These are phyloP conservation scores for Pachyrhizus erosus DNA, from an alignment of 306 rosid genomes.

Conservation along the genomic window DNA sequence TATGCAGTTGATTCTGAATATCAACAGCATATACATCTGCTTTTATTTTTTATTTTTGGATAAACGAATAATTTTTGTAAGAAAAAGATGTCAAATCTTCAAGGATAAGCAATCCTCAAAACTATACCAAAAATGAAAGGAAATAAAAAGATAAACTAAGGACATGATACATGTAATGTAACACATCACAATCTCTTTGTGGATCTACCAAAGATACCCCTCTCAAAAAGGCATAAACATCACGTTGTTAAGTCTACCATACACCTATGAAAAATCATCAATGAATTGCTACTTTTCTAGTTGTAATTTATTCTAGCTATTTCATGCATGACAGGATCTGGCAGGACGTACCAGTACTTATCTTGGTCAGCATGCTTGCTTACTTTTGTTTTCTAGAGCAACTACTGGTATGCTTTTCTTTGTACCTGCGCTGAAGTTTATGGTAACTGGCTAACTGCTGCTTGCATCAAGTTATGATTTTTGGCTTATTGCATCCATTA, in stretches of 20 bases:
- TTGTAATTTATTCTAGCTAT: constrained; percentile 27
- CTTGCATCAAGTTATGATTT: constrained; percentile 22
- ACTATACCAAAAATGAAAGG: not conserved
- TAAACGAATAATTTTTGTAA: not conserved
- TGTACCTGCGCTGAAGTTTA: constrained; percentile 6
- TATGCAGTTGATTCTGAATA: not conserved
- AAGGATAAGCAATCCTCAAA: not conserved
- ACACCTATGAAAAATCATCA: not conserved
- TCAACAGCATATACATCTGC: not conserved
- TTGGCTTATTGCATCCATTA: constrained; percentile 4
- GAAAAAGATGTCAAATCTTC: not conserved
- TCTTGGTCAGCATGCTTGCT: constrained; percentile 90
- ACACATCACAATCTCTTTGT: not conserved
- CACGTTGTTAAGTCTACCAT: constrained; percentile 24
- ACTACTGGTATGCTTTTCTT: constrained; percentile 72
- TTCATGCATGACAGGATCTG: constrained; percentile 70
- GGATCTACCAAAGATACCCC: not conserved
- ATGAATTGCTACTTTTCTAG: constrained; percentile 2
- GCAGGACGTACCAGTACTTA: constrained; percentile 78
- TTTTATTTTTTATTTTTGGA: not conserved
- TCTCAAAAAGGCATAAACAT: not conserved
- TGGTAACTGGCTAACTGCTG: constrained; percentile 18
- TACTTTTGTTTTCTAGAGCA: constrained; percentile 96
- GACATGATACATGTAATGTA: not conserved
- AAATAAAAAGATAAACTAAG: not conserved